Base-by-base conservation (phyloP, 148 eudicot species). In the Vaccinium corymbosum region DNA sequence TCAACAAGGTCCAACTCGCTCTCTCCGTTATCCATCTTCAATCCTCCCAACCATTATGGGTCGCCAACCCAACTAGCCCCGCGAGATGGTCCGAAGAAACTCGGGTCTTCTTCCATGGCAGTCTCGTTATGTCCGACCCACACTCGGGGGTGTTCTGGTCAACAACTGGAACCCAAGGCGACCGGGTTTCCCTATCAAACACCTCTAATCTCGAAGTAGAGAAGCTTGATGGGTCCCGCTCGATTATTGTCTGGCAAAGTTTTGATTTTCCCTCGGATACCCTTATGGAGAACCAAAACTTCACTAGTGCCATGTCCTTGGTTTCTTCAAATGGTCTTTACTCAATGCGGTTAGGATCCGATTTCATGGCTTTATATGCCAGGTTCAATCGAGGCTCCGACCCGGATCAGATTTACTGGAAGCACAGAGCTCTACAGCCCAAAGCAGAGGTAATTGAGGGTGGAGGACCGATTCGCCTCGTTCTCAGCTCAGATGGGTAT, bases 231-330 rank as follows among this genome's bases (percentile, higher is more conserved):
- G 78, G n/a, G 25, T 51, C 82, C 1, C 50, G 29, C 7, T 66
- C 81, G 29, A 20, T 85, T 62, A n/a, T 85, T 53, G 10, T 89
- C 4, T 97, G 99, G 99, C 93, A 93, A 68, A 94, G 98, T 86
- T 97, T 93, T 80, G 87, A 92, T 52, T 90, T 85, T 89, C 99
- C 99, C 73, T 86, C 88, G 0, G 90, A 97, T 87, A 97, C 99
- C 85, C 95, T 97, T 9, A 78, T 94, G 55, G 95, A 94, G 84
- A 92, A 88, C 76, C 99, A 97, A 78, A 97, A 92, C 84, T 93
- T 93, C 93, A 97, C 97, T 15, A 91, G 91, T 88, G 42, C 87
- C 87, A 93, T 93, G 98, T 76, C 90, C 27, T 82, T 97, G 14
- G 85, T 89, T 81, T 97, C 99, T 0, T 88, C 93, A 0, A 93